Evolutionary conservation across 1,139 yeast species (phyloP).

Genomic region (Yamadazyma friedrichii): DNA sequence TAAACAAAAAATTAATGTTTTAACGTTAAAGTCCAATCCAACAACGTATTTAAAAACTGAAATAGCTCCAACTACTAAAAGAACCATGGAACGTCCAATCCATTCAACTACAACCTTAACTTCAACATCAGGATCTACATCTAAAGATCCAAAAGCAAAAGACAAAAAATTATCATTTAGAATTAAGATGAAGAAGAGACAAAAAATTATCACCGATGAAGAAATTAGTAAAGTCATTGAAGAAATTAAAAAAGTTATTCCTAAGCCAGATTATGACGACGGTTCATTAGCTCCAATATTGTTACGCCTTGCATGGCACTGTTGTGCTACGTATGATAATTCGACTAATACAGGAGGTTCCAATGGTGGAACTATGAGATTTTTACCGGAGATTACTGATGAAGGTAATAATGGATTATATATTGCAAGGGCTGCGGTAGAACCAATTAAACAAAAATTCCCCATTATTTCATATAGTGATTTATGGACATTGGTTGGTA

Average conservation of each 20-base stretch:
- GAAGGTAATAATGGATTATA: constrained; percentile 61
- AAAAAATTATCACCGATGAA: constrained; percentile 7
- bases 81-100: neutral
- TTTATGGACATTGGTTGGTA: constrained; percentile 66
- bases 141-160: neutral
- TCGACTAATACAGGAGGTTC: constrained; percentile 61
- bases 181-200: constrained; percentile 3
- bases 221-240: constrained; percentile 15
- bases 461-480: constrained; percentile 66
- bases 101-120: too few relatives aligned
- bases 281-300: constrained; percentile 67
- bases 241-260: constrained; percentile 15
- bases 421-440: constrained; percentile 53
- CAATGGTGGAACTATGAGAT: constrained; percentile 67
- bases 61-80: neutral
- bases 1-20: constrained; percentile 12
- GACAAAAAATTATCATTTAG: constrained; percentile 1
- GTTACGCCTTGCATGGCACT: constrained; percentile 70
- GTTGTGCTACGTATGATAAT: constrained; percentile 63
- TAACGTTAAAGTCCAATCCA: constrained; percentile 3
- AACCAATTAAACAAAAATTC: constrained; percentile 54
- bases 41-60: constrained; percentile 6
- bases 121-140: too few relatives aligned
- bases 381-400: constrained; percentile 46
- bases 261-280: constrained; percentile 41